These are phyloP conservation scores for Rhynchosporium graminicola DNA, from an alignment of 2,329 filamentous ascomycete genomes.

Conservation along the genomic window DNA sequence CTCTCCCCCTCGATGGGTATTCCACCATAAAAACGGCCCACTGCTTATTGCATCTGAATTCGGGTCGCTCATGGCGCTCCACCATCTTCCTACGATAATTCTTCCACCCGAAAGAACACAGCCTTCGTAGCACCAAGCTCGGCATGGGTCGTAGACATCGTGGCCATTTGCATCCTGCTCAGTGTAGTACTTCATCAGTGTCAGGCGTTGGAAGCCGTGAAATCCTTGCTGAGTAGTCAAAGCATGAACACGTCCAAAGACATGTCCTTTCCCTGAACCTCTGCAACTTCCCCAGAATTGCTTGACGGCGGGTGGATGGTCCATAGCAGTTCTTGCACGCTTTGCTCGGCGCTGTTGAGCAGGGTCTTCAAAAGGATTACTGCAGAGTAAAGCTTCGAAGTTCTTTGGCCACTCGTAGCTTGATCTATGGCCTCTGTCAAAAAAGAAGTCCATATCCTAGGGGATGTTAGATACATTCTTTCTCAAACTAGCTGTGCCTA, in stretches of 20 bases:
- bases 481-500: not conserved
- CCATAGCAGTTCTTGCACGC: not conserved
- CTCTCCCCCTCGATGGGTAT: constrained; percentile 31
- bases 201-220: constrained; percentile 55
- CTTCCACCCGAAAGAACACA: constrained; percentile 48
- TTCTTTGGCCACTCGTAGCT: constrained; percentile 29
- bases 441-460: constrained; percentile 37
- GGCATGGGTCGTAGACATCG: constrained; percentile 30
- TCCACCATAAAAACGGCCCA: constrained; percentile 44
- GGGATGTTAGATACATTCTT: not conserved
- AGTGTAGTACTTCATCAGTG: constrained; percentile 52
- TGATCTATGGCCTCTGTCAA: constrained; percentile 29
- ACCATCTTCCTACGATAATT: constrained; percentile 54
- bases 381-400: constrained; percentile 32
- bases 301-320: constrained; percentile 24
- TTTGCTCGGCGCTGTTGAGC: not conserved
- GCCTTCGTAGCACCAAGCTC: constrained; percentile 50
- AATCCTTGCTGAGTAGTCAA: constrained; percentile 51
- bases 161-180: constrained; percentile 23
- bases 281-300: constrained; percentile 43
- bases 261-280: constrained; percentile 38
- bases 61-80: constrained; percentile 36
- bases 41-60: constrained; percentile 19
- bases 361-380: constrained; percentile 30
- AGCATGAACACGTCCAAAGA: constrained; percentile 51